Evolutionary conservation across 305 asterid genomes (phyloP).

Genomic region (Solanum chacoense): DNA sequence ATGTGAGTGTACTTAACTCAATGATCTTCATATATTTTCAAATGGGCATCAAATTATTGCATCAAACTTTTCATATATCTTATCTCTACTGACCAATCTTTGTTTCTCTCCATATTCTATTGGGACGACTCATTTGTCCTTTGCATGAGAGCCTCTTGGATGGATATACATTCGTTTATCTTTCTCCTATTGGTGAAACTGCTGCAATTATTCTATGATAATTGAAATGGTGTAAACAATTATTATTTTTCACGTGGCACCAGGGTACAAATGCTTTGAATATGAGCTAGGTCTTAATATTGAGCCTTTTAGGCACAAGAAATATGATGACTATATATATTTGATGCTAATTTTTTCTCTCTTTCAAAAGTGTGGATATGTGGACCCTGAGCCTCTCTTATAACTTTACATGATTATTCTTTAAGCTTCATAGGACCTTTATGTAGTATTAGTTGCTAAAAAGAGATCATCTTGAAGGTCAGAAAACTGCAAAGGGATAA

Average conservation of each 20-base stretch:
- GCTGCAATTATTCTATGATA: neutral
- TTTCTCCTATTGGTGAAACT: neutral
- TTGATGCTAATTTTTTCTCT: neutral
- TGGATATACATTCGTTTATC: neutral
- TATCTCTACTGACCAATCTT: neutral
- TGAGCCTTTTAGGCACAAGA: neutral
- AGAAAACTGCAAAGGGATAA: slow-evolving; percentile 52
- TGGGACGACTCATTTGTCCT: neutral
- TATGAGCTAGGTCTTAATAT: neutral
- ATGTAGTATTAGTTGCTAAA: neutral
- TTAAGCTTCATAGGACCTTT: neutral
- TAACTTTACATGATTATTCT: neutral
- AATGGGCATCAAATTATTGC: neutral
- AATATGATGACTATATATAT: neutral
- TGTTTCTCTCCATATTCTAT: neutral
- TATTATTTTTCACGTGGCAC: neutral
- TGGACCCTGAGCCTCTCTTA: neutral
- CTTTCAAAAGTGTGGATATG: neutral
- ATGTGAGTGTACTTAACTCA: slow-evolving; percentile 25
- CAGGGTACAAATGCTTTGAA: neutral
- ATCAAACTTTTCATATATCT: neutral
- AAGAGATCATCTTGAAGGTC: slow-evolving; percentile 18
- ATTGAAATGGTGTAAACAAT: neutral
- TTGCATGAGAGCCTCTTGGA: neutral
- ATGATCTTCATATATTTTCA: neutral